Conservation (phyloP, 495 filamentous ascomycete species). For the Aspergillus sclerotiicarbonarius region DNA sequence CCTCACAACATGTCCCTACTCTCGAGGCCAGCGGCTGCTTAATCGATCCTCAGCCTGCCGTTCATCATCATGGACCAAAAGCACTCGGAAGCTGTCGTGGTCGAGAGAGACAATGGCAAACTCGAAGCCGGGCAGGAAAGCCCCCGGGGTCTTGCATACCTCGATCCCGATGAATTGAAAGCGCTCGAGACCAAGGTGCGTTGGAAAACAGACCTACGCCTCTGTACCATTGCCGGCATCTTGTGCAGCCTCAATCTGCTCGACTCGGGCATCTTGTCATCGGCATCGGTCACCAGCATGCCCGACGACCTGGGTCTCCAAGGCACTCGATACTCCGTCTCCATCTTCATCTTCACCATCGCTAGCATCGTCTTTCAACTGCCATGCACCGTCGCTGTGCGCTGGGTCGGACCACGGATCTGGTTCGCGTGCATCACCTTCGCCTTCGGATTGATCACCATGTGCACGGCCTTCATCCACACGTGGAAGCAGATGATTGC, state of each 20-base stretch:
- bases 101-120: not conserved
- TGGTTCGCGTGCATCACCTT: constrained; percentile 70
- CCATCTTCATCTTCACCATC: constrained; percentile 79
- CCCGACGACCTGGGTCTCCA: constrained; percentile 61
- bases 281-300: constrained; percentile 75
- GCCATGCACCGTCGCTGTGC: constrained; percentile 68
- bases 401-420: constrained; percentile 63
- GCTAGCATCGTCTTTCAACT: constrained; percentile 73
- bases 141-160: not conserved
- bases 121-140: not conserved
- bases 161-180: constrained; percentile 16
- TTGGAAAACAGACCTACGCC: constrained; percentile 66
- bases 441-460: constrained; percentile 66
- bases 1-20: too few species aligned
- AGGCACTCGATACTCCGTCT: constrained; percentile 65
- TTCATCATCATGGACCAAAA: not conserved
- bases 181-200: constrained; percentile 45
- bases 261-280: constrained; percentile 74
- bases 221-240: constrained; percentile 73
- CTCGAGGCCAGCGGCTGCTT: too few species aligned
- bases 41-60: not conserved
- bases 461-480: constrained; percentile 65
- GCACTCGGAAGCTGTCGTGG: not conserved
- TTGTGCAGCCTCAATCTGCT: constrained; percentile 71
- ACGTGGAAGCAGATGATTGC: constrained; percentile 75